Evolutionary conservation across 2,329 filamentous ascomycete species (phyloP).

Genomic region (Colletotrichum acutatum): DNA sequence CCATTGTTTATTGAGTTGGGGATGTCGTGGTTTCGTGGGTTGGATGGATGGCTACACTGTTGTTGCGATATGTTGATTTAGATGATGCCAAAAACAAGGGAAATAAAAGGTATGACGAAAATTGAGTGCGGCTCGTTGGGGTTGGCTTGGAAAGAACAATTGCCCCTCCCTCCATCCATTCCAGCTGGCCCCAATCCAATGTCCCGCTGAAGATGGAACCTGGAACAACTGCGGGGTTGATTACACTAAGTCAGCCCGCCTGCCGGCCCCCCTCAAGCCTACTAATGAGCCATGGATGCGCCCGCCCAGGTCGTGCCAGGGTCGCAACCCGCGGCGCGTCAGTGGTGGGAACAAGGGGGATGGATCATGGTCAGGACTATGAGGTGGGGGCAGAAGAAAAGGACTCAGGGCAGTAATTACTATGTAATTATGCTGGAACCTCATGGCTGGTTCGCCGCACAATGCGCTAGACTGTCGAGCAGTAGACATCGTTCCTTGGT

Average conservation of each 20-base stretch:
- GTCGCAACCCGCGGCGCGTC: slow-evolving; percentile 29
- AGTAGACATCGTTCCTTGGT: slow-evolving; percentile 13
- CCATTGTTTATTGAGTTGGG: background rate
- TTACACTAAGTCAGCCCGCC: background rate
- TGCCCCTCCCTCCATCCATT: slow-evolving; percentile 10
- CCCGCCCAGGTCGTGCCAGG: slow-evolving; percentile 1
- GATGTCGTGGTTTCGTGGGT: background rate
- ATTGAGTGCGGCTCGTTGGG: slow-evolving; percentile 21
- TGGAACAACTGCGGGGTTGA: slow-evolving; percentile 29
- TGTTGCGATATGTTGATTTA: background rate
- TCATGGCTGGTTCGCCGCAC: too few species aligned
- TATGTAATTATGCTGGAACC: too few species aligned
- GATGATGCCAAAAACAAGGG: background rate
- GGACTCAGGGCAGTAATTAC: background rate
- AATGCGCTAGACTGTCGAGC: too few species aligned
- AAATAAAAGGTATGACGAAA: slow-evolving; percentile 21
- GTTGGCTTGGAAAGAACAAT: background rate
- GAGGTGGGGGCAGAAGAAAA: background rate
- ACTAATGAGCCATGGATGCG: background rate
- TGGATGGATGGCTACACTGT: background rate
- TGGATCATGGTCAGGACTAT: background rate
- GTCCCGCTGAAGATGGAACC: slow-evolving; percentile 35
- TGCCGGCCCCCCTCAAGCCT: background rate
- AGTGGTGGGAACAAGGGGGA: slow-evolving; percentile 25
- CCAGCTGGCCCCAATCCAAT: slow-evolving; percentile 19